Conservation (phyloP, 2,329 filamentous ascomycete species). For the Aspergillus novoparasiticus region DNA sequence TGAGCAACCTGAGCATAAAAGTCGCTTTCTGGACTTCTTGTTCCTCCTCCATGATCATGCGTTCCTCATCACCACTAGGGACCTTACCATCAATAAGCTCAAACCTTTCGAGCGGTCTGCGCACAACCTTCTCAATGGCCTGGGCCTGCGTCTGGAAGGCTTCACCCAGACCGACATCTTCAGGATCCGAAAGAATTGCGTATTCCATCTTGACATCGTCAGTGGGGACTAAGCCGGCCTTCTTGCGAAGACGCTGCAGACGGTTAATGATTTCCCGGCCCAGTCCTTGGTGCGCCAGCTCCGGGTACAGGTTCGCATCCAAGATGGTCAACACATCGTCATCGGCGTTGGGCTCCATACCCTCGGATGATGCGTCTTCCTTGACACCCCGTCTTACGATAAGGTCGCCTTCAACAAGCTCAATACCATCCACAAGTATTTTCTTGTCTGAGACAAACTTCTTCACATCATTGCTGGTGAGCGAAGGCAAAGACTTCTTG, state of each 20-base stretch:
- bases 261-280: constrained; percentile 91
- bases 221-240: constrained; percentile 84
- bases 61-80: constrained; percentile 55
- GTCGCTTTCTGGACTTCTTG: constrained; percentile 84
- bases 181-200: constrained; percentile 75
- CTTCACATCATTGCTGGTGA: constrained; percentile 81
- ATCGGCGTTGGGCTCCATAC: constrained; percentile 84
- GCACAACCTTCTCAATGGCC: constrained; percentile 74
- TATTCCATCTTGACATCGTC: constrained; percentile 98
- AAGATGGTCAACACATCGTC: constrained; percentile 88
- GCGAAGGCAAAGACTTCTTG: constrained; percentile 80
- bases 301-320: constrained; percentile 79
- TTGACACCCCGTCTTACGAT: constrained; percentile 78
- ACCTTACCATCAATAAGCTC: constrained; percentile 61
- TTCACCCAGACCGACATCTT: constrained; percentile 70
- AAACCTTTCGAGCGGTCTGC: constrained; percentile 74
- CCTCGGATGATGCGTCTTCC: constrained; percentile 69
- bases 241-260: constrained; percentile 90
- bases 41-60: constrained; percentile 76
- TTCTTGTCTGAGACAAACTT: constrained; percentile 71
- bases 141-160: constrained; percentile 69
- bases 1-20: constrained; percentile 74
- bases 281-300: constrained; percentile 84
- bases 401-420: constrained; percentile 78
- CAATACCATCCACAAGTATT: constrained; percentile 83